Conservation (phyloP, 441 rosid species). For the Jatropha multifida region DNA sequence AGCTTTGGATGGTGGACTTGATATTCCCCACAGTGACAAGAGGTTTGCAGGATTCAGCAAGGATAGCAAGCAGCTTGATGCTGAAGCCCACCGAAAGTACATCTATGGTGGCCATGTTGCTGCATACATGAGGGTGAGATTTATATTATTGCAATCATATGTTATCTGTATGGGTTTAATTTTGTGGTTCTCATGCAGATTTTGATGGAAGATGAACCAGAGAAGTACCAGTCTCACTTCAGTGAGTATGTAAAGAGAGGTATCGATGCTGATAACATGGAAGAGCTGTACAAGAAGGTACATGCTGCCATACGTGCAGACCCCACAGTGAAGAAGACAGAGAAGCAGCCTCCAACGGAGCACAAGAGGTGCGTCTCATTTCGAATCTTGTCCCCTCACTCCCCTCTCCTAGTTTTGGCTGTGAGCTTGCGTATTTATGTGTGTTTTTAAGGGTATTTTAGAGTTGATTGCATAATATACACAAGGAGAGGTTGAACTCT, state of each 20-base stretch:
- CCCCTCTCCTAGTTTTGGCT: not conserved
- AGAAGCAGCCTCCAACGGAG: conserved; percentile 54
- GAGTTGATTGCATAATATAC: no score
- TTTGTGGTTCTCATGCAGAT: conserved; percentile 30
- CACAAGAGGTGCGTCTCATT: conserved; percentile 60
- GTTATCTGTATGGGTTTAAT: not conserved
- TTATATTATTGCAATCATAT: not conserved
- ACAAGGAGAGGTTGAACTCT: no score
- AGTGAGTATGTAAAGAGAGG: conserved; percentile 62
- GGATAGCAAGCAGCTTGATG: conserved; percentile 73
- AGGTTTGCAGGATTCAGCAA: conserved; percentile 79
- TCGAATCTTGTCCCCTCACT: no score
- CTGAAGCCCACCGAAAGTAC: conserved; percentile 70
- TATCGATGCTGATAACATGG: conserved; percentile 61
- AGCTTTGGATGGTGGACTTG: conserved; percentile 85
- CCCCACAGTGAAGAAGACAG: conserved; percentile 57
- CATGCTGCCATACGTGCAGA: conserved; percentile 87
- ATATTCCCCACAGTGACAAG: conserved; percentile 90
- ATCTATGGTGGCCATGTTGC: conserved; percentile 82
- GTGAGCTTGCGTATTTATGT: no score
- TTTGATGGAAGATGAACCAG: conserved; percentile 78
- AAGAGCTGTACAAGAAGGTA: conserved; percentile 78
- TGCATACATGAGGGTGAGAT: conserved; percentile 67
- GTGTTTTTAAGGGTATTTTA: no score
- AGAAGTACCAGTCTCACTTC: conserved; percentile 79